Evolutionary conservation across 495 filamentous ascomycete species (phyloP), one percentile per base, ranked within the genome.

Genomic region (Pseudomonodictys pantanalensis): DNA sequence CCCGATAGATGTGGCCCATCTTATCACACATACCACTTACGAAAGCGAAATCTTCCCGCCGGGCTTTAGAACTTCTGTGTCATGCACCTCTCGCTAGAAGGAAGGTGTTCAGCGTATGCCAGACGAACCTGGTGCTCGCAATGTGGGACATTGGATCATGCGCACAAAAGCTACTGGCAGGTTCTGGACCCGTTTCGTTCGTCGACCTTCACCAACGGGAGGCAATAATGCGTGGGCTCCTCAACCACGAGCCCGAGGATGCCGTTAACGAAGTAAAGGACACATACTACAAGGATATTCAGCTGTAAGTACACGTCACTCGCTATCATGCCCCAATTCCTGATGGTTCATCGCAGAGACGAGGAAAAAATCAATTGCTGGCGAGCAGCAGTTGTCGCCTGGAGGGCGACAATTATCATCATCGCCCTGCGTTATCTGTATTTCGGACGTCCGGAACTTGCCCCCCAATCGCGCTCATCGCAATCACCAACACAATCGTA

Each of bases 391-490:
- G 32, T 18, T 22, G 28, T 45, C 4, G 51, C 52, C 9, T 62
- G 58, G 58, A 62, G 56, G 51, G 52, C 24, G 3, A 52, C 51
- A 4, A 29, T 56, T 7, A 62, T 52, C 3, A 62, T 62, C 20
- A 44, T 62, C 8, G 52, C 32, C 7, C 45, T 62, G 22, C 58
- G 58, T 25, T 62, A 62, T 28, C 43, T 62, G 8, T 62, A 49
- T 24, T 56, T 62, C 23, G 51, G 58, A 1, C 42, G 58, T 18
- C 28, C 51, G 15, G 33, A 56, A 18, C 51, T 62, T 11, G 24
- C 23, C 0, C 58, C 58, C 17, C 43, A 55, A 24, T 30, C 43
- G 2, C 58, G 41, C 6, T 2, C 20, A 12, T 24, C 29, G 44
- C 9, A 35, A 32, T 54, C 57, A 29, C 43, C 35, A 55, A 48